These are phyloP conservation scores for Boletus sp. DNA, from an alignment of 768 basidiomycete genomes.

Conservation along the genomic window DNA sequence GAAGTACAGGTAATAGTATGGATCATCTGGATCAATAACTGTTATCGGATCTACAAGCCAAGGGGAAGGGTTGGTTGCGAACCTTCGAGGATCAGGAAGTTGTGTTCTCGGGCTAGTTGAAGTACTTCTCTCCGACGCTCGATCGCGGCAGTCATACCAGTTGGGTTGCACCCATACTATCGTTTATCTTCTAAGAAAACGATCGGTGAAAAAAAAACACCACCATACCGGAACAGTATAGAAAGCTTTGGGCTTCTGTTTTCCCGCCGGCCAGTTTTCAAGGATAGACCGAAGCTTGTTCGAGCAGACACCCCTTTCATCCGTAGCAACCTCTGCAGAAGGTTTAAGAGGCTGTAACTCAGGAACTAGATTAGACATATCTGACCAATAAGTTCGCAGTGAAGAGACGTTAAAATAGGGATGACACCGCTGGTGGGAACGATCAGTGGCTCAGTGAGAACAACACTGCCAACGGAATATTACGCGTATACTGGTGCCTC, in stretches of 20 bases:
- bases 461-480: constrained; percentile 23
- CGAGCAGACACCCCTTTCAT: constrained; percentile 66
- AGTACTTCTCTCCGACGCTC: constrained; percentile 72
- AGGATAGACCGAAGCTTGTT: constrained; percentile 58
- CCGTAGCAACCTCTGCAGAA: constrained; percentile 71
- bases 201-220: constrained; percentile 7
- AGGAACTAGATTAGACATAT: not conserved
- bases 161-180: constrained; percentile 85
- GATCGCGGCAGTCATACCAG: constrained; percentile 70
- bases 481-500: constrained; percentile 81
- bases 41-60: not conserved
- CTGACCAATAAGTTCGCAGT: constrained; percentile 59
- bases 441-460: constrained; percentile 12
- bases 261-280: constrained; percentile 69
- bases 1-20: constrained; percentile 77
- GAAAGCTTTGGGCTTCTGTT: constrained; percentile 70
- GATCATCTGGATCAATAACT: constrained; percentile 55
- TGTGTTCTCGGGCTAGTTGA: constrained; percentile 63
- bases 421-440: constrained; percentile 52
- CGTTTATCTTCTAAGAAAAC: not conserved
- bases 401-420: constrained; percentile 55
- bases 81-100: constrained; percentile 87
- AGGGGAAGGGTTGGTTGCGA: not conserved
- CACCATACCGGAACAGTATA: constrained; percentile 73
- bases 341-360: constrained; percentile 1